A percentile compares a stretch with the other conserved stretches of the same genome.
phyloP scores from a whole-genome alignment of 2,329 filamentous ascomycete genomes.

The Cordyceps javanica region DNA sequence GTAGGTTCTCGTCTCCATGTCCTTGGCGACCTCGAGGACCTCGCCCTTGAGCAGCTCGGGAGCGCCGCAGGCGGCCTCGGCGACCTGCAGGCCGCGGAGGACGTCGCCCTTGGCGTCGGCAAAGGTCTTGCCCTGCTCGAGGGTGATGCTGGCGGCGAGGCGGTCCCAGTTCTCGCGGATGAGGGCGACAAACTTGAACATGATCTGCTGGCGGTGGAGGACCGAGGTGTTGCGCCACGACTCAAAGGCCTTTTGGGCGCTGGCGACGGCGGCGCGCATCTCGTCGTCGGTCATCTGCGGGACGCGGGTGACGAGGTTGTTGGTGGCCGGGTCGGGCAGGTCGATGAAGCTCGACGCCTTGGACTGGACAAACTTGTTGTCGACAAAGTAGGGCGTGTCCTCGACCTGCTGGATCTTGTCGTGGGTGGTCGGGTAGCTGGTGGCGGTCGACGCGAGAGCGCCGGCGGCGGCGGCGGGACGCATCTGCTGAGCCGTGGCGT shows the following conservation, averaged over 20 bases:
- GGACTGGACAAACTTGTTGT: slow-evolving; percentile 71
- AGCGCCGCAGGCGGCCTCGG: slow-evolving; percentile 74
- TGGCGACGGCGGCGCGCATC: slow-evolving; percentile 67
- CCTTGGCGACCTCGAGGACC: slow-evolving; percentile 77
- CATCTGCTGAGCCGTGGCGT: slow-evolving; percentile 51
- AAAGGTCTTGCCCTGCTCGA: slow-evolving; percentile 86
- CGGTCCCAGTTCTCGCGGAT: slow-evolving; percentile 83
- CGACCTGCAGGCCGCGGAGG: slow-evolving; percentile 74
- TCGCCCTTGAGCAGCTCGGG: slow-evolving; percentile 79
- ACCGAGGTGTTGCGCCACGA: slow-evolving; percentile 67
- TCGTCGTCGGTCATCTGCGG: slow-evolving; percentile 76
- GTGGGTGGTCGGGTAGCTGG: slow-evolving; percentile 64
- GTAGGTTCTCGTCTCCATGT: slow-evolving; percentile 84
- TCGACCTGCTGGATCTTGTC: slow-evolving; percentile 60
- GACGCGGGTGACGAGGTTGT: slow-evolving; percentile 77
- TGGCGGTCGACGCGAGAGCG: slow-evolving; percentile 48
- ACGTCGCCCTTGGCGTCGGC: slow-evolving; percentile 79
- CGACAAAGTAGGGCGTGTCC: slow-evolving; percentile 74
- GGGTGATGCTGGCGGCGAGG: slow-evolving; percentile 74
- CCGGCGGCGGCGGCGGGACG: slow-evolving; percentile 44
- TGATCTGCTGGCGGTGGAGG: slow-evolving; percentile 71
- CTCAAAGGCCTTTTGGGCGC: slow-evolving; percentile 69
- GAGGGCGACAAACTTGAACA: slow-evolving; percentile 78
- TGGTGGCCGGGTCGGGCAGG: slow-evolving; percentile 75
- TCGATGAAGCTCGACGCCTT: slow-evolving; percentile 68